Base-by-base conservation (phyloP, 2,329 filamentous ascomycete species). In the Talaromyces sp. region DNA sequence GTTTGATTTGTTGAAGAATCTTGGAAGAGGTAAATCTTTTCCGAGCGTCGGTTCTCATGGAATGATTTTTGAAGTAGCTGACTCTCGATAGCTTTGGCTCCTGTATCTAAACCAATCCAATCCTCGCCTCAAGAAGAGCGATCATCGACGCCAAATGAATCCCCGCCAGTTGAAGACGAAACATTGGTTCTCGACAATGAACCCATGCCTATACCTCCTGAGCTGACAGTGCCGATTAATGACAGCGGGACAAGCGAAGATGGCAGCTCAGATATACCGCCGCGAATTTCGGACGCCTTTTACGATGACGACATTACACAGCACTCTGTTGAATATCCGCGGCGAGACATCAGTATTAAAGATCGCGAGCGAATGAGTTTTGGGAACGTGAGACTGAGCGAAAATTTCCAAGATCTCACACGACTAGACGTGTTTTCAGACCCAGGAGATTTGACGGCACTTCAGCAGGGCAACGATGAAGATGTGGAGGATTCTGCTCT, bases 1-100 rank as follows among this genome's bases (percentile, higher is more conserved):
- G 4, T 79, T 84, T 64, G 81, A 84, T 66, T 77, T 82, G 27
- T 68, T 85, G 57, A 75, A 78, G 54, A 80, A 82, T 58, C 69
- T 85, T 9, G 82, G 82, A 57, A 81, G 75, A 76, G 75, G 81
- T 80, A 73, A 27, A n/a, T 6, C 31, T 26, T 38, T n/a, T n/a
- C n/a, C n/a, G n/a, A n/a, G n/a, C n/a, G n/a, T n/a, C n/a, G n/a
- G n/a, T n/a, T n/a, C n/a, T n/a, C n/a, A n/a, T n/a, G n/a, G n/a
- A n/a, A n/a, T n/a, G n/a, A n/a, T n/a, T n/a, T n/a, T n/a, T n/a
- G n/a, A n/a, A n/a, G n/a, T n/a, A n/a, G 59, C 43, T 41, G 53
- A 24, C 26, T 53, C 58, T 50, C 43, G 61, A 38, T 10, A 82
- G 79, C 77, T n/a, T 76, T 84, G 54, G 82, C 82, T 1, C 79